phyloP scores from a whole-genome alignment of 305 asterid genomes.

The Coffea humblotiana region DNA sequence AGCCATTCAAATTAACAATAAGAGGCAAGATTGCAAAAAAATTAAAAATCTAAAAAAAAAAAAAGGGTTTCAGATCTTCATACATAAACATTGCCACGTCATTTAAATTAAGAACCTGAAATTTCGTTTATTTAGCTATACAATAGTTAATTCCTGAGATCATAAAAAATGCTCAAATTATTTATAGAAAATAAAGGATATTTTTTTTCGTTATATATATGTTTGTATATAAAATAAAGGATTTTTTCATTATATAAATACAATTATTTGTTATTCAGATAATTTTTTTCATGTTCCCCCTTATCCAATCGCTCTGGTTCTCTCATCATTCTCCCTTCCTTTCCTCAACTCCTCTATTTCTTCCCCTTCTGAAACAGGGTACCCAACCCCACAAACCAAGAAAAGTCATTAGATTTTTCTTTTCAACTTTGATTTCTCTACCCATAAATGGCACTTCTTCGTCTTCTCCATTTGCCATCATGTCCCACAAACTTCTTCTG shows the following conservation, averaged over 20 bases:
- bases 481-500: constrained; percentile 29
- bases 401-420: not conserved
- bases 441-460: constrained; percentile 23
- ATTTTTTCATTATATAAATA: not conserved
- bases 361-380: not conserved
- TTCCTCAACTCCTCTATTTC: not conserved
- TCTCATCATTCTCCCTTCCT: not conserved
- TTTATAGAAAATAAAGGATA: too few relatives aligned
- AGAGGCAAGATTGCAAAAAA: too few relatives aligned
- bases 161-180: too few relatives aligned
- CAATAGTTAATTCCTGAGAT: too few relatives aligned
- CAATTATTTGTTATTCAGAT: not conserved
- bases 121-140: too few relatives aligned
- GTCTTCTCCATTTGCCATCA: constrained; percentile 23
- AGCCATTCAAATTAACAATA: too few relatives aligned
- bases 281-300: not conserved
- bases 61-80: too few relatives aligned
- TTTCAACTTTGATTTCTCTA: not conserved
- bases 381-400: not conserved
- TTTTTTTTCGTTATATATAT: too few relatives aligned
- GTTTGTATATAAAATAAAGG: too few relatives aligned
- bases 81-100: too few relatives aligned
- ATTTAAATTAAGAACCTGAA: too few relatives aligned
- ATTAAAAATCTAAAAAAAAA: too few relatives aligned
- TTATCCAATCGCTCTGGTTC: not conserved